Evolutionary conservation across 1,284 basidiomycete genomes (phyloP), one percentile per base, ranked within the genome.

Genomic region (Moesziomyces antarcticus): DNA sequence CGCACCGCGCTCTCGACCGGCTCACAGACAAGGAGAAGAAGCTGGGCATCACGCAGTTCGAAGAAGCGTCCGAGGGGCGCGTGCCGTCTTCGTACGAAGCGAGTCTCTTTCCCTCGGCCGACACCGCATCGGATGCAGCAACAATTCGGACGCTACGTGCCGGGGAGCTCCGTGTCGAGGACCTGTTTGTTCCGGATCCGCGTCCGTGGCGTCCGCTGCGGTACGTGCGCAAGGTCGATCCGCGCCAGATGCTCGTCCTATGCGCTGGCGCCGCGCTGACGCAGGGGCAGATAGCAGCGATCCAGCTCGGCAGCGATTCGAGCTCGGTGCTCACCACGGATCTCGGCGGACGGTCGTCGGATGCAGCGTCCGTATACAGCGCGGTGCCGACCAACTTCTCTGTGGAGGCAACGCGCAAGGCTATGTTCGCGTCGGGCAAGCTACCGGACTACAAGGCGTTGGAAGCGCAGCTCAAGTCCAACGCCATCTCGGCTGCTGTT

Each of bases 171-270:
- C 63, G 69, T 3, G 61, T 74, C 9, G 56, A 60, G 13, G 70
- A 76, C 41, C 66, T 82, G 4, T 83, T 83, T 41, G 61, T 81
- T 1, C 74, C 81, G 1, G 82, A 83, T 47, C 81, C 82, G 4
- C 63, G 82, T 30, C 64, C 72, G 0, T 81, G 72, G 74, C 68
- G 71, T 22, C 79, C 82, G 22, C 68, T 81, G 33, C 73, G 82
- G 2, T 75, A 79, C 30, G 80, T 84, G 21, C 74, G 82, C 22
- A 75, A 82, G 24, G 72, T 71, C 7, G 79, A 82, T 50, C 82
- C 82, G 5, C 71, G 81, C 1, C 82, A 84, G 64, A 59, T 82
- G 60, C 77, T 84, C 22, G 64, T 84, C 20, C 56, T 84, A 4
- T 73, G 73, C 25, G 73, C 78, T 2, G 78, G 78, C 5, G 67